These are phyloP conservation scores for Nepenthes mirabilis DNA, from an alignment of 148 eudicot species.

Conservation along the genomic window DNA sequence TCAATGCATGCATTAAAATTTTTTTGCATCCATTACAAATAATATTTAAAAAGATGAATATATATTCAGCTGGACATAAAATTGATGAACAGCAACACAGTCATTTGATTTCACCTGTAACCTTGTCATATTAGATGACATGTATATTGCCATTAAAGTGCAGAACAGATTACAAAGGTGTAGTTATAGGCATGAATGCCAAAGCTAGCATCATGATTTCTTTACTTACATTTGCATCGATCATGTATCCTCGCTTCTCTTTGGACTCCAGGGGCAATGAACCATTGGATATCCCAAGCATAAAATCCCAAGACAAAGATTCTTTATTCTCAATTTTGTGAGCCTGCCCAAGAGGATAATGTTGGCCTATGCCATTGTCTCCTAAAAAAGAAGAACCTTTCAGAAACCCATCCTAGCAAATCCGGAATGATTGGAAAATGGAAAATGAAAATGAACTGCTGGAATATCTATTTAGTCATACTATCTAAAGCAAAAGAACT, in stretches of 20 bases:
- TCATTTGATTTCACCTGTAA: too few relatives aligned
- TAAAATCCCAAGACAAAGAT: conserved; percentile 21
- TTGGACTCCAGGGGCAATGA: conserved; percentile 13
- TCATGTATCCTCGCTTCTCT: conserved; percentile 7
- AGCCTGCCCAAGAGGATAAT: conserved; percentile 9
- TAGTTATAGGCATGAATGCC: neutral
- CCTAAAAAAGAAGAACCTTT: conserved; percentile 14
- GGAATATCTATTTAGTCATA: too few relatives aligned
- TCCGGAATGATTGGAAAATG: too few relatives aligned
- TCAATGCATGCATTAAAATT: neutral
- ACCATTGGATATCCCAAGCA: conserved; percentile 16
- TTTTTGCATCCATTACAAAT: neutral
- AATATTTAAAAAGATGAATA: too few relatives aligned
- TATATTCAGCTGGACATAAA: too few relatives aligned
- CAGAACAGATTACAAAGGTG: neutral
- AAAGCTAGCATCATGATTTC: neutral
- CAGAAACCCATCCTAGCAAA: neutral
- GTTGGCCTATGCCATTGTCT: conserved; percentile 10
- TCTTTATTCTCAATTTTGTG: conserved; percentile 10
- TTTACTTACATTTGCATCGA: conserved; percentile 23
- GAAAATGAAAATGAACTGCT: too few relatives aligned
- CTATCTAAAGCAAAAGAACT: too few relatives aligned
- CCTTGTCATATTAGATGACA: too few relatives aligned
- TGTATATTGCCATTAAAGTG: too few relatives aligned
- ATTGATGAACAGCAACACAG: too few relatives aligned